Percentiles rank a stretch among this genome's conserved stretches.
These are phyloP conservation scores for Teunomyces panamensis DNA, from an alignment of 805 yeast species.

Conservation along the genomic window DNA sequence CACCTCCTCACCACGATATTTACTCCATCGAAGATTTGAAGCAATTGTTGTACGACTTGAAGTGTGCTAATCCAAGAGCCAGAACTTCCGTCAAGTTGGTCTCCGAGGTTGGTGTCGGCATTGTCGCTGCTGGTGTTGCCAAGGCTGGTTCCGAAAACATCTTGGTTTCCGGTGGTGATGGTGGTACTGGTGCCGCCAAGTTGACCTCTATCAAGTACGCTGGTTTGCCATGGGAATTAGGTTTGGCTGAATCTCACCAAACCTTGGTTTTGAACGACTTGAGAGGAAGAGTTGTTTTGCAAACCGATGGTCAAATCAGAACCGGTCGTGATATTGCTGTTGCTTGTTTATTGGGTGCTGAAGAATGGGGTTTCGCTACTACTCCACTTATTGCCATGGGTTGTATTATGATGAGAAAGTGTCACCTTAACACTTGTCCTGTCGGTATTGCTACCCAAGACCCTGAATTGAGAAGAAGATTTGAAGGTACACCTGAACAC, in stretches of 20 bases:
- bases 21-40: constrained; percentile 97
- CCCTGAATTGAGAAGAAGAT: constrained; percentile 87
- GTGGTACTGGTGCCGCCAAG: constrained; percentile 99
- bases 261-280: constrained; percentile 92
- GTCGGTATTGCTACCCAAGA: constrained; percentile 99
- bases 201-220: constrained; percentile 97
- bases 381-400: constrained; percentile 97
- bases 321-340: constrained; percentile 97
- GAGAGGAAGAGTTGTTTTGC: constrained; percentile 92
- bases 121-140: constrained; percentile 98
- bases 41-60: constrained; percentile 92
- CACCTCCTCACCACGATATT: constrained; percentile 98
- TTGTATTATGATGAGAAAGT: constrained; percentile 93
- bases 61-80: constrained; percentile 96
- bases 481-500: constrained; percentile 96
- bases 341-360: constrained; percentile 96
- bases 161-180: constrained; percentile 95
- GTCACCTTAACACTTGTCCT: constrained; percentile 93
- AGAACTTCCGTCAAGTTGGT: constrained; percentile 95
- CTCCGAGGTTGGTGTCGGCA: constrained; percentile 98
- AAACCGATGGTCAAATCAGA: constrained; percentile 97
- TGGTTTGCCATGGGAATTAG: constrained; percentile 98
- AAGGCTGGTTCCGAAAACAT: constrained; percentile 98
- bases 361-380: constrained; percentile 97
- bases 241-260: constrained; percentile 97